A percentile compares a stretch with the other conserved stretches of the same genome.
Evolutionary conservation across 306 rosid genomes (phyloP).

Genomic region (Citrullus amarus): DNA sequence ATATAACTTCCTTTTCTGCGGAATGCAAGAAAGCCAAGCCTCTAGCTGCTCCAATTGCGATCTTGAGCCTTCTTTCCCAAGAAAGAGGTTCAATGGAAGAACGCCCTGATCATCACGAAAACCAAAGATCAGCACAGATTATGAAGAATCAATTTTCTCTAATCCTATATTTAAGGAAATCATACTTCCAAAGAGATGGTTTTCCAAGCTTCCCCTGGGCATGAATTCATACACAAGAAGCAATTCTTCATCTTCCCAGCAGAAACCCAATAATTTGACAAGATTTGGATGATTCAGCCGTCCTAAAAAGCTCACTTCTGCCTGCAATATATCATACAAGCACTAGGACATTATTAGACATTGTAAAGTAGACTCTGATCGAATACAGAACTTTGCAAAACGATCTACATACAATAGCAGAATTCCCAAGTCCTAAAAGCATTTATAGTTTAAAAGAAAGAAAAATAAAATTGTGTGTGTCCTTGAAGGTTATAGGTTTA

Average conservation of each 20-base stretch:
- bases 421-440: background rate
- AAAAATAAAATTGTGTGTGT: background rate
- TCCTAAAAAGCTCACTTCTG: slow-evolving; percentile 78
- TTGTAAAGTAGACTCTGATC: background rate
- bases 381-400: background rate
- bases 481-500: background rate
- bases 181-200: slow-evolving; percentile 80
- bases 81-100: slow-evolving; percentile 38
- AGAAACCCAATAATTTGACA: slow-evolving; percentile 70
- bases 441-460: background rate
- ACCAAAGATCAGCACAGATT: background rate
- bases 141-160: background rate
- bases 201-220: slow-evolving; percentile 86
- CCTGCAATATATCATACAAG: slow-evolving; percentile 33
- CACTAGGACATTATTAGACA: background rate
- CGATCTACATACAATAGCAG: background rate
- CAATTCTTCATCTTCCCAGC: slow-evolving; percentile 50
- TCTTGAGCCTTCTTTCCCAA: slow-evolving; percentile 62
- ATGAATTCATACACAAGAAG: slow-evolving; percentile 90
- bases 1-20: slow-evolving; percentile 59
- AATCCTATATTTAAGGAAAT: slow-evolving; percentile 6
- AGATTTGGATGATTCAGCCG: slow-evolving; percentile 73
- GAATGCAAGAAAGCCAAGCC: slow-evolving; percentile 77
- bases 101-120: slow-evolving; percentile 30
- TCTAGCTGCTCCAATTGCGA: slow-evolving; percentile 78